These are phyloP conservation scores for Purpureocillium lavendulum DNA, from an alignment of 2,329 filamentous ascomycete species.

Conservation along the genomic window DNA sequence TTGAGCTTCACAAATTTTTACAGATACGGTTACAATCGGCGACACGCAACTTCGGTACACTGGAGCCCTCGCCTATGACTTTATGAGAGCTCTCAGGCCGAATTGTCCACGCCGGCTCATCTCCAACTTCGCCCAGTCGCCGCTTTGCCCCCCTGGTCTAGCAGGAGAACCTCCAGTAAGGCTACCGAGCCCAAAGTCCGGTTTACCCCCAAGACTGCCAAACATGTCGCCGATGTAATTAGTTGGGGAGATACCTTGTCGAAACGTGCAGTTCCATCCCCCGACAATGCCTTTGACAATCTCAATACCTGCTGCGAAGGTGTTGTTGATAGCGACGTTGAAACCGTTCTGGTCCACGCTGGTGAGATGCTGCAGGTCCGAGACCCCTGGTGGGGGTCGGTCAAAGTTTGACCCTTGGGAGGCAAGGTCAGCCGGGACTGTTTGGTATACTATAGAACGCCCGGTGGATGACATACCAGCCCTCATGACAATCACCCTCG, in stretches of 20 bases:
- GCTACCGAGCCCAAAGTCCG: slow-evolving; percentile 55
- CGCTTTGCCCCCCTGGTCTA: slow-evolving; percentile 9
- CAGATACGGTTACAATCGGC: no score
- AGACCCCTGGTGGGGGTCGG: slow-evolving; percentile 50
- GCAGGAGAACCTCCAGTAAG: slow-evolving; percentile 27
- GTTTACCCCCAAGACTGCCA: slow-evolving; percentile 55
- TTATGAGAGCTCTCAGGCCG: slow-evolving; percentile 8
- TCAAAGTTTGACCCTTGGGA: slow-evolving; percentile 57
- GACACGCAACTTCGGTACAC: no score
- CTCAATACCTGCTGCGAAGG: slow-evolving; percentile 56
- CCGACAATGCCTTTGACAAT: slow-evolving; percentile 56
- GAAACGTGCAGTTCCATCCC: slow-evolving; percentile 52
- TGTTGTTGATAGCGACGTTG: slow-evolving; percentile 53
- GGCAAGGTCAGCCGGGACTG: background rate
- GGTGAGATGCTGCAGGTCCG: slow-evolving; percentile 51
- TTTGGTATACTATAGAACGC: no score
- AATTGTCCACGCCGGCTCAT: slow-evolving; percentile 18
- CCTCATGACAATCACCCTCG: slow-evolving; percentile 59
- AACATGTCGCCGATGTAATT: slow-evolving; percentile 70
- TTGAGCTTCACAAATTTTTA: no score
- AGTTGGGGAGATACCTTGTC: slow-evolving; percentile 43
- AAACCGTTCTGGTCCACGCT: slow-evolving; percentile 56
- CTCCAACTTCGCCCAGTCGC: slow-evolving; percentile 15
- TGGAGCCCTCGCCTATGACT: no score
- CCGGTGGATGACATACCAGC: slow-evolving; percentile 34